Base-by-base conservation (phyloP, 768 basidiomycete genomes). In the Suillus occidentalis region DNA sequence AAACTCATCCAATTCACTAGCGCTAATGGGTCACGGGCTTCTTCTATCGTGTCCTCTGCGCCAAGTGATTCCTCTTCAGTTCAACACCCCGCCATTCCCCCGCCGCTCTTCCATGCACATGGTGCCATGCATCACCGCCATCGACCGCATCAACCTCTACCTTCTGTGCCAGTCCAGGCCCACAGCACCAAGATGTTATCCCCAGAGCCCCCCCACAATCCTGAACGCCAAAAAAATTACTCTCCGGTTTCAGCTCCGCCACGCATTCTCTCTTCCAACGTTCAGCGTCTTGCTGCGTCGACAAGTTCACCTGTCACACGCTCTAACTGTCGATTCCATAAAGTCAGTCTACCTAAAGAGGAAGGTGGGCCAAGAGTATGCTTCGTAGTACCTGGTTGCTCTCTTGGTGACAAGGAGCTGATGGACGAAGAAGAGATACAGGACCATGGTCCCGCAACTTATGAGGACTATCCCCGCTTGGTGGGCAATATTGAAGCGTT, bases 381-480 rank as follows among this genome's bases (percentile, higher is more conserved):
- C 67, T 91, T 91, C 75, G 80, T 89, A 37, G 87, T 89, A 6
- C 89, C 89, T 0, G 88, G 88, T 1, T 91, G 89, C 68, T 85
- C 88, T 8, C 81, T 91, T 49, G 81, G 80, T 37, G 81, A 90
- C 68, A 69, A 70, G 43, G 82, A 85, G 65, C 72, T 89, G 58
- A 88, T 90, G 77, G 72, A 81, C 37, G 68, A 75, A n/a, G 83
- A 88, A 60, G 83, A 89, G 67, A 89, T 90, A 52, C 72, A 79
- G 64, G 88, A 91, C 68, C 82, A 85, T 63, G 89, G 89, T 4
- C 78, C 81, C 67, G 87, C 87, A 9, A 83, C 81, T 16, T 68
- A 75, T 25, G 83, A 84, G 28, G 87, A 89, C 57, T 79, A 81
- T 58, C 66, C 72, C 12, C 77, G 79, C 22, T 81, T 86, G 70